Evolutionary conservation across 2,329 filamentous ascomycete genomes (phyloP).

Genomic region (Fusarium paranaense): DNA sequence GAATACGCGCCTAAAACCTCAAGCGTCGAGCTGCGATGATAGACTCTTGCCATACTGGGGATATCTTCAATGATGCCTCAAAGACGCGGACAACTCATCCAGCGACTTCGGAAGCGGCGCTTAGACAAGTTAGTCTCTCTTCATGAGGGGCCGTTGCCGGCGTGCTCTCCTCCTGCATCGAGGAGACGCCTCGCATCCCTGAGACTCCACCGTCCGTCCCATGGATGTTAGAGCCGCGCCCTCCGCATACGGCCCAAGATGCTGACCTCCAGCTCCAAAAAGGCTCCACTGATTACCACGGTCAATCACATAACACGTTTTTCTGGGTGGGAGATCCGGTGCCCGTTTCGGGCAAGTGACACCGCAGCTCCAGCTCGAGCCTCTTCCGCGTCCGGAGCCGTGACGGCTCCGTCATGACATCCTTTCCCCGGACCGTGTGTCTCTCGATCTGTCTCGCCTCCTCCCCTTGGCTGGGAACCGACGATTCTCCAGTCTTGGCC

Average conservation of each 20-base stretch:
- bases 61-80: not conserved
- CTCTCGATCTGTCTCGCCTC: constrained; percentile 1
- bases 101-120: not conserved
- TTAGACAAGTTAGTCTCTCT: not conserved
- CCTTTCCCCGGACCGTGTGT: not conserved
- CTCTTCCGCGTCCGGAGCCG: constrained; percentile 24
- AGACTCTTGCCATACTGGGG: not conserved
- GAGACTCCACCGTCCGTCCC: not conserved
- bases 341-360: constrained; percentile 20
- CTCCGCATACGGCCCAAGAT: not conserved
- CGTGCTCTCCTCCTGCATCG: constrained; percentile 3
- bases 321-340: constrained; percentile 15
- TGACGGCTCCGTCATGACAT: constrained; percentile 26
- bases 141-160: constrained; percentile 9
- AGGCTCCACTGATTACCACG: constrained; percentile 25
- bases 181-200: not conserved
- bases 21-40: not conserved
- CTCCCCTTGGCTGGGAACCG: not conserved
- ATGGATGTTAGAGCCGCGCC: not conserved
- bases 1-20: not conserved
- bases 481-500: not conserved
- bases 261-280: not conserved
- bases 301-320: constrained; percentile 44
- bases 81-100: not conserved
- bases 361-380: constrained; percentile 6